phyloP scores from a whole-genome alignment of 352 stramenopile genomes.

The Peronospora belbahrii region DNA sequence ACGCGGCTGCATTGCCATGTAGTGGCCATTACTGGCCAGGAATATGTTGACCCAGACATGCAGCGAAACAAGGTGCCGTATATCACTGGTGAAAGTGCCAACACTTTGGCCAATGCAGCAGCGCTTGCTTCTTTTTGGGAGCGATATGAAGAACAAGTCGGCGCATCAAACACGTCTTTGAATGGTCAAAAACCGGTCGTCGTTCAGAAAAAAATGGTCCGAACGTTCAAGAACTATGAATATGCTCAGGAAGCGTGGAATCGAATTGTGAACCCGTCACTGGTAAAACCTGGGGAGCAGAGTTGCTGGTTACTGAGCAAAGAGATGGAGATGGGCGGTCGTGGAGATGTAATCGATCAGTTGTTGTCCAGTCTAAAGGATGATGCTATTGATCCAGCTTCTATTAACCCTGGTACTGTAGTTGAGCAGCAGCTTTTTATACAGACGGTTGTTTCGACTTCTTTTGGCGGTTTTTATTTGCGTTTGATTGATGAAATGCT shows the following conservation, averaged over 20 bases:
- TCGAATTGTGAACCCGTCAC: constrained; percentile 64
- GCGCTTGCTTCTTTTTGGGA: constrained; percentile 65
- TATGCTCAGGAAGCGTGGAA: constrained; percentile 84
- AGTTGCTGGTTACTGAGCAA: constrained; percentile 71
- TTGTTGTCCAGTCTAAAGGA: constrained; percentile 62
- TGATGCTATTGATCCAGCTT: constrained; percentile 21
- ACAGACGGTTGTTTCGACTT: constrained; percentile 67
- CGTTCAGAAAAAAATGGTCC: constrained; percentile 85
- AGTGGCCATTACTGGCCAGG: constrained; percentile 61
- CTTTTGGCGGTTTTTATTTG: constrained; percentile 84
- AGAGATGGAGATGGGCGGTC: constrained; percentile 70
- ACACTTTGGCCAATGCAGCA: constrained; percentile 46
- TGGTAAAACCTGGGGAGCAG: constrained; percentile 61
- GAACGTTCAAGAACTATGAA: constrained; percentile 78
- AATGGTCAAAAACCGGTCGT: constrained; percentile 43
- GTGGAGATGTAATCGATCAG: constrained; percentile 68
- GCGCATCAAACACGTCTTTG: constrained; percentile 45
- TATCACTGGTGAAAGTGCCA: constrained; percentile 28
- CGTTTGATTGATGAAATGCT: constrained; percentile 80
- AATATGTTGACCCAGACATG: constrained; percentile 65
- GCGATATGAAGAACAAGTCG: constrained; percentile 61
- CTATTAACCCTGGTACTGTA: constrained; percentile 11
- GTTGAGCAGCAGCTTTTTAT: constrained; percentile 55
- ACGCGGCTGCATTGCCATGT: constrained; percentile 49
- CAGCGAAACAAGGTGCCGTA: constrained; percentile 63